phyloP scores from a whole-genome alignment of 2,329 filamentous ascomycete species.

The Talaromyces funiculosus region DNA sequence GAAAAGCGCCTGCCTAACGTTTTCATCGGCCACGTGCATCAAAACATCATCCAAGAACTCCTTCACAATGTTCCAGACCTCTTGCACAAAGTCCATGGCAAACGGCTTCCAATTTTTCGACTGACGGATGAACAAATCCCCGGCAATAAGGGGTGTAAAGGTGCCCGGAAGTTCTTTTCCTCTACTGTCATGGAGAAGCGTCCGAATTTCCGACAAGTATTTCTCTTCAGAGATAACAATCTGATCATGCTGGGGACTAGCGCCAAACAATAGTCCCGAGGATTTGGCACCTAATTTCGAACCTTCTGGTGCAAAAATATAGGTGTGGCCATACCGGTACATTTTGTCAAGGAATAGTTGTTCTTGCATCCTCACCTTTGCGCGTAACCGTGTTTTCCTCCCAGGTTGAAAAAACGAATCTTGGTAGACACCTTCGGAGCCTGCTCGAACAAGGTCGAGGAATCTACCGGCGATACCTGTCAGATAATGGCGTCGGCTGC shows the following conservation, averaged over 20 bases:
- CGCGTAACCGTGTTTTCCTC: constrained; percentile 5
- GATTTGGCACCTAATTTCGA: too few species aligned
- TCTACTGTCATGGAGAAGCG: constrained; percentile 9
- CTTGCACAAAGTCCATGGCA: constrained; percentile 5
- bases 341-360: constrained; percentile 9
- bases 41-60: constrained; percentile 11
- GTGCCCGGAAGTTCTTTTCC: constrained; percentile 13
- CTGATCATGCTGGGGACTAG: too few species aligned
- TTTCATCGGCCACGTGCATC: constrained; percentile 8
- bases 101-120: constrained; percentile 10
- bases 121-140: constrained; percentile 11
- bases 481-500: constrained; percentile 8
- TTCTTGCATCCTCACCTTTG: constrained; percentile 2
- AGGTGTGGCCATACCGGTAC: constrained; percentile 4
- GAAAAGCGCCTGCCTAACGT: constrained; percentile 7
- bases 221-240: not conserved
- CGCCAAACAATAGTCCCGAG: too few species aligned
- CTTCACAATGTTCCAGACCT: constrained; percentile 3
- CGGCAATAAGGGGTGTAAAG: constrained; percentile 10
- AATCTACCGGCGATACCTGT: constrained; percentile 1
- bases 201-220: not conserved
- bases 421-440: constrained; percentile 1
- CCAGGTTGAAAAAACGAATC: constrained; percentile 9
- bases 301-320: constrained; percentile 1
- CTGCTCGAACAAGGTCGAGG: constrained; percentile 3